Evolutionary conservation across 1,139 yeast genomes (phyloP), one percentile per base, ranked within the genome.

Genomic region (Trichomonascaceae sp.): DNA sequence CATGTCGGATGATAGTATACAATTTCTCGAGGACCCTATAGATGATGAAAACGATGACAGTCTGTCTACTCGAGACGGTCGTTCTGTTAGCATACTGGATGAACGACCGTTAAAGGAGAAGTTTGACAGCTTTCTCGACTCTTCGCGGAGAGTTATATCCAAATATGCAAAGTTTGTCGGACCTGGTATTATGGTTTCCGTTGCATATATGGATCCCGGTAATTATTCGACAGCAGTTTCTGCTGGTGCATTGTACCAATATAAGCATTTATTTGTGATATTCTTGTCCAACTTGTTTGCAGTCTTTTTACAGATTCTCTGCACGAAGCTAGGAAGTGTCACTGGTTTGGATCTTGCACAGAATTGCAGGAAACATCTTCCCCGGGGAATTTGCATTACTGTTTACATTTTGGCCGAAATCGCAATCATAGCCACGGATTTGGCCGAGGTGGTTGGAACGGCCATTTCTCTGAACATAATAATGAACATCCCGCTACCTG

Each of bases 181-280:
- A 0, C 97, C 97, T 0, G 98, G 98, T 0, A 78, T 91, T 49
- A 84, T 91, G 93, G 95, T 93, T 30, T 82, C 95, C 20, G 98
- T 93, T 52, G 96, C 98, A 0, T 93, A 91, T 66, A 88, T 93
- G 87, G 99, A 93, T 66, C 98, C 99, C 1, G 99, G 99, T 1
- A 93, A 93, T 71, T 93, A 91, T 71, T 85, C 96, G 36, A 89
- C 98, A 1, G 93, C 95, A 43, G 96, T 93, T 32, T 85, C 96
- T 5, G 95, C 95, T 20, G 96, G 96, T 54, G 90, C 96, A 15
- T 84, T 86, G 50, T 91, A 85, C 70, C 83, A 87, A 67, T 93
- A 88, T 71, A 84, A 87, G 62, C 76, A 93, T 54, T 73, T 93
- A 30, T 93, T 93, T 67, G 83, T 89, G 53, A 82, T 93, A 10